phyloP scores from a whole-genome alignment of 139 green algal genomes.

The Tetraselmis striata region DNA sequence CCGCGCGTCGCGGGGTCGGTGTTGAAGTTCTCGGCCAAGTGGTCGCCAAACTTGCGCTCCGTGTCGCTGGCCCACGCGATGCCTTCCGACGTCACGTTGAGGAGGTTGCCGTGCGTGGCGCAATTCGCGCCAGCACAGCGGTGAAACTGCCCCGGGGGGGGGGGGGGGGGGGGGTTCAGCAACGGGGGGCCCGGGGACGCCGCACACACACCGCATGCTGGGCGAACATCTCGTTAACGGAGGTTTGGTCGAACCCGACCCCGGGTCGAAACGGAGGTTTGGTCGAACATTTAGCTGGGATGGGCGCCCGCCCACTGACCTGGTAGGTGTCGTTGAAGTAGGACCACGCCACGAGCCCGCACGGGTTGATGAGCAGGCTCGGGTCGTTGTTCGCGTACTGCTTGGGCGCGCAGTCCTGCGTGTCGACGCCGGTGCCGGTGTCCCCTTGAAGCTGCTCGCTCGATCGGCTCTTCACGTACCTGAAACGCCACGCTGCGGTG shows the following conservation, averaged over 20 bases:
- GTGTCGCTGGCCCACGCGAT: slow-evolving; percentile 68
- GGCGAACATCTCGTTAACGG: background rate
- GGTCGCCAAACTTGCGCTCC: slow-evolving; percentile 54
- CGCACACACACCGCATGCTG: too few relatives aligned
- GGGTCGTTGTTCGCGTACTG: slow-evolving; percentile 22
- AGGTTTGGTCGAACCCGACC: background rate
- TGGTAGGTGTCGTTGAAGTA: slow-evolving; percentile 91
- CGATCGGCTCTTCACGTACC: slow-evolving; percentile 72
- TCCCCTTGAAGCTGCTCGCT: slow-evolving; percentile 63
- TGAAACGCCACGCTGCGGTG: too few relatives aligned
- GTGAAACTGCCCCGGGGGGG: too few relatives aligned
- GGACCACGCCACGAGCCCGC: slow-evolving; percentile 83
- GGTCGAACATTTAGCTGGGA: slow-evolving; percentile 9
- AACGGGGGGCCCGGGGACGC: too few relatives aligned
- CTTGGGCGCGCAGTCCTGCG: slow-evolving; percentile 48
- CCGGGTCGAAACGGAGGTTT: background rate
- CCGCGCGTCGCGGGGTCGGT: slow-evolving; percentile 32
- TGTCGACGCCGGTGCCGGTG: slow-evolving; percentile 3
- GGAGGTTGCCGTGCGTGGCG: background rate
- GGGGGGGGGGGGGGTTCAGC: too few relatives aligned
- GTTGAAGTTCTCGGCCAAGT: slow-evolving; percentile 71
- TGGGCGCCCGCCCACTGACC: slow-evolving; percentile 8
- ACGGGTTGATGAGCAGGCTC: slow-evolving; percentile 72
- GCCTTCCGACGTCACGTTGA: background rate
- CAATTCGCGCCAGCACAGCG: background rate